Evolutionary conservation across 768 basidiomycete genomes (phyloP).

Genomic region (Trametes cingulata): DNA sequence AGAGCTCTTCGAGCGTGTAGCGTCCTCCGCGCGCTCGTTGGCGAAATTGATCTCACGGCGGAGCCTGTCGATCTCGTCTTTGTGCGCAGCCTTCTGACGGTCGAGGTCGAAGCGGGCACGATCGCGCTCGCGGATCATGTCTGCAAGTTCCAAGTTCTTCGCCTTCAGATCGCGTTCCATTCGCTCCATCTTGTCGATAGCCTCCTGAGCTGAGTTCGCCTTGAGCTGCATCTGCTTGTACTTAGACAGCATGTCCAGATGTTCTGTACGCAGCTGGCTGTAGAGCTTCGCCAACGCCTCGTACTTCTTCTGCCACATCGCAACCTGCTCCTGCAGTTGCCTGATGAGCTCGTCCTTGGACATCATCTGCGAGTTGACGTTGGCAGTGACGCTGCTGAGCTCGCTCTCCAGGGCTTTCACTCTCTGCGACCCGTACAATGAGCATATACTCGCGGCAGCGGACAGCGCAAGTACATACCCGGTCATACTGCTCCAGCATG

Average conservation of each 20-base stretch:
- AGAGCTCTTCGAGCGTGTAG: slow-evolving; percentile 85
- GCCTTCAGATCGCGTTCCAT: slow-evolving; percentile 98
- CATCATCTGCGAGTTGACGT: slow-evolving; percentile 80
- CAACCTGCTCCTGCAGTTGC: slow-evolving; percentile 95
- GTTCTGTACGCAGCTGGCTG: slow-evolving; percentile 95
- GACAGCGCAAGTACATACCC: slow-evolving; percentile 51
- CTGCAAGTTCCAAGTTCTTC: slow-evolving; percentile 98
- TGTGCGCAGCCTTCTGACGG: slow-evolving; percentile 88
- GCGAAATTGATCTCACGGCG: slow-evolving; percentile 92
- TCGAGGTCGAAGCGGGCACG: slow-evolving; percentile 95
- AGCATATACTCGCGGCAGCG: not conserved
- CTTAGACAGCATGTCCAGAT: slow-evolving; percentile 95
- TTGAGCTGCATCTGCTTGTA: slow-evolving; percentile 98
- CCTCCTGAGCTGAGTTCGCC: slow-evolving; percentile 97
- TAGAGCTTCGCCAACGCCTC: slow-evolving; percentile 98
- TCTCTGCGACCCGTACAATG: slow-evolving; percentile 49
- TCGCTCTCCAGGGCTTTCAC: slow-evolving; percentile 96
- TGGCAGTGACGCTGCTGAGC: slow-evolving; percentile 68
- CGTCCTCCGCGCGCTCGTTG: slow-evolving; percentile 97
- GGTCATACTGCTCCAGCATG: slow-evolving; percentile 95
- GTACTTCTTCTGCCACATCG: slow-evolving; percentile 97
- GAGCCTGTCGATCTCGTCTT: slow-evolving; percentile 91
- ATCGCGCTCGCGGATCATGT: slow-evolving; percentile 98
- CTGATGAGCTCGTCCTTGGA: slow-evolving; percentile 96
- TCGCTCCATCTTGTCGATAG: slow-evolving; percentile 96